Base-by-base conservation (phyloP, 1,139 yeast species). In the Arxiozyma slooffiae region DNA sequence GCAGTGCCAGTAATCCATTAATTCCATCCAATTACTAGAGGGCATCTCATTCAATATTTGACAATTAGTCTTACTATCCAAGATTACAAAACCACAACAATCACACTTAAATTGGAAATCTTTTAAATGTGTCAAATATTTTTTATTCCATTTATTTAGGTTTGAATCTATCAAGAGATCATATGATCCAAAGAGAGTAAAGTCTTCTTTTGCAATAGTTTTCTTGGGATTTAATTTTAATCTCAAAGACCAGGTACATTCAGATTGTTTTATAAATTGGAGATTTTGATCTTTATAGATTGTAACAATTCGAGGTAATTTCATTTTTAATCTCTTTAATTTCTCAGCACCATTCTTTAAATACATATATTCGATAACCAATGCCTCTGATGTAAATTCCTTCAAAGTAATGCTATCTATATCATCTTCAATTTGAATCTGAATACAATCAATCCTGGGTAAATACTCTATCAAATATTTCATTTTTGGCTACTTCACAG, bases 1-100 rank as follows among this genome's bases (percentile, higher is more conserved):
- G 63, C 98, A 92, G 66, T 92, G 97, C 98, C 98, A 92, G 57
- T 85, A 85, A 54, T 92, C 97, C 96, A 92, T 85, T 77, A 92
- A 73, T 63, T 92, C 98, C 14, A 85, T 80, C 98, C 98, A 92
- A 50, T 81, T 73, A 60, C 89, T 97, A 1, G 95, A 85, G 0
- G 98, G 98, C 82, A 90, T 77, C 44, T 87, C 86, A 56, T 72
- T 68, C 45, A 83, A 67, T 37, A 49, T 58, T 7, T 38, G 34
- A 41, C 58, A 60, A 41, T 62, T 58, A 2, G 47, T 26, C 6
- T 41, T 30, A 21, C n/a, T 42, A 20, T 43, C 46, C 3, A 47
- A 24, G 5, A 47, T 42, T 7, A 51, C 42, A 11, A 36, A 23
- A 3, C 49, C 34, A 49, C 68, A 64, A 0, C 46, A 24, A 1